Evolutionary conservation across 768 basidiomycete species (phyloP).

Genomic region (Rubroboletus pulcherrimus): DNA sequence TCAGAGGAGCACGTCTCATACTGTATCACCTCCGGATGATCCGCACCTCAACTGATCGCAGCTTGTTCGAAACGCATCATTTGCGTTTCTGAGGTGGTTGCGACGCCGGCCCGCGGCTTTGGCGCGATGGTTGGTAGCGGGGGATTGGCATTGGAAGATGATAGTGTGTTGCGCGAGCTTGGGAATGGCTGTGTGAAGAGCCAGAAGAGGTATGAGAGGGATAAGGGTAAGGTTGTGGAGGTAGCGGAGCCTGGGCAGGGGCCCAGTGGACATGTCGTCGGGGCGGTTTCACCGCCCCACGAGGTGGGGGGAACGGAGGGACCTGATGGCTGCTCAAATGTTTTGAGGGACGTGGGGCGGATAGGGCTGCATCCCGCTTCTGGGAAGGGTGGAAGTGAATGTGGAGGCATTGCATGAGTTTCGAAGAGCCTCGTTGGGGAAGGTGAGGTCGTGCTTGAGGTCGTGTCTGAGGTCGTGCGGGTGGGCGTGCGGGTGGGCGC

Average conservation of each 20-base stretch:
- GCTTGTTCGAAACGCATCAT: constrained; percentile 10
- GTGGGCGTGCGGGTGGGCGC: constrained; percentile 6
- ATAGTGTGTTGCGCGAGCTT: neutral
- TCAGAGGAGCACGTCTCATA: constrained; percentile 19
- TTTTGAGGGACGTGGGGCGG: constrained; percentile 11
- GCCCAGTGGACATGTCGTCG: constrained; percentile 29
- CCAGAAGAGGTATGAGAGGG: constrained; percentile 14
- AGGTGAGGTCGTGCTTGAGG: constrained; percentile 9
- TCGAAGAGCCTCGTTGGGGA: constrained; percentile 8
- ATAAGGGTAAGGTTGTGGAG: constrained; percentile 26
- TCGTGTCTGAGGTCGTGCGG: constrained; percentile 6
- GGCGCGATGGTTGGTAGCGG: constrained; percentile 21
- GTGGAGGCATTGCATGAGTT: constrained; percentile 23
- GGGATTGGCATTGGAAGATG: constrained; percentile 2
- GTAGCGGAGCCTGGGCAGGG: constrained; percentile 26
- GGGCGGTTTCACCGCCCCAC: constrained; percentile 11
- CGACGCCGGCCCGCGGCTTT: neutral
- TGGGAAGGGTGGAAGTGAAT: constrained; percentile 25
- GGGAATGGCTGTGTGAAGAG: neutral
- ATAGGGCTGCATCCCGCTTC: constrained; percentile 15
- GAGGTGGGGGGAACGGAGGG: constrained; percentile 24
- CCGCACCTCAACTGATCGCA: constrained; percentile 25
- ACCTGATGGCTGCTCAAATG: neutral
- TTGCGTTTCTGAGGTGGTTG: constrained; percentile 6
- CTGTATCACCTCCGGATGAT: constrained; percentile 24